A percentile compares a stretch with the other conserved stretches of the same genome.
These are phyloP conservation scores for Dendrobium chrysotoxum DNA, from an alignment of 106 monocot genomes.

Conservation along the genomic window DNA sequence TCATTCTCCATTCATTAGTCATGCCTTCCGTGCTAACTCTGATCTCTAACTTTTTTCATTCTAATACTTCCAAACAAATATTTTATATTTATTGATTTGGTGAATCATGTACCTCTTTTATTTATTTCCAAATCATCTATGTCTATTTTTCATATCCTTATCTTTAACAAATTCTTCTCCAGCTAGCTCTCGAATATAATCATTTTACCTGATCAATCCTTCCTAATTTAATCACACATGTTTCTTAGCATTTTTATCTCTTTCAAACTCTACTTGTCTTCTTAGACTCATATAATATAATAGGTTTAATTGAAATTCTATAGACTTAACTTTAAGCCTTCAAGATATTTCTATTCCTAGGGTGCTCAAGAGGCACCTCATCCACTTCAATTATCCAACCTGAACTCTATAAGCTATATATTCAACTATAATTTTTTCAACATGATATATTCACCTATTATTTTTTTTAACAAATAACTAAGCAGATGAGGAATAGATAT, in stretches of 20 bases:
- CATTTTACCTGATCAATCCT: no score
- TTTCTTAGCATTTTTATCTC: not conserved
- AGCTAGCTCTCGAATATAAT: no score
- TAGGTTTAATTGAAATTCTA: not conserved
- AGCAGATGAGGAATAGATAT: no score
- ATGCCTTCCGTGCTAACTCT: not conserved
- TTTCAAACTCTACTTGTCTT: not conserved
- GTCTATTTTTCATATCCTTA: no score
- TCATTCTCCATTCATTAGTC: no score
- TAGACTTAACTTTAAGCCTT: not conserved
- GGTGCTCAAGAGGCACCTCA: not conserved
- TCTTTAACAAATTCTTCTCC: no score
- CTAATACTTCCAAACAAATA: not conserved
- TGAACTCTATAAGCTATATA: not conserved
- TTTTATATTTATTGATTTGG: not conserved
- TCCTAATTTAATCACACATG: not conserved
- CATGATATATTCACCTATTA: not conserved
- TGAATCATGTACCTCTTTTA: not conserved
- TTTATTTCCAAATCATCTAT: not conserved
- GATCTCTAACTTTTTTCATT: not conserved
- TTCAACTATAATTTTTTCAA: not conserved
- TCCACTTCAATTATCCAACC: not conserved
- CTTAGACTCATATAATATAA: not conserved
- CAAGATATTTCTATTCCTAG: not conserved
- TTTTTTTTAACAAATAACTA: no score